phyloP scores from a whole-genome alignment of 2,329 filamentous ascomycete genomes.

The Aspergillus oerlinghausenensis region DNA sequence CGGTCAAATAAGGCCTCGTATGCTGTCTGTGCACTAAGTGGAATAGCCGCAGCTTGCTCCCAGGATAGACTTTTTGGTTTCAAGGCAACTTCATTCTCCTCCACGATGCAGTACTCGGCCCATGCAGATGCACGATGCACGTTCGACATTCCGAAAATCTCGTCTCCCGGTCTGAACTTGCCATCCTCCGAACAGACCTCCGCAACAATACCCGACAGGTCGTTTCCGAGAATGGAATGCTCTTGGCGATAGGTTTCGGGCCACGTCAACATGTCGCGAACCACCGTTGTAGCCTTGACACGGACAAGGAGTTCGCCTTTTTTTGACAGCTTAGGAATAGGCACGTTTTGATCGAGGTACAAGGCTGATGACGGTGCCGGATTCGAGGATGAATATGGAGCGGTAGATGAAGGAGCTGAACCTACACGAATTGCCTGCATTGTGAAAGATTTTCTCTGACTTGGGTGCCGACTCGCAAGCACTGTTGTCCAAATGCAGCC shows the following conservation, averaged over 20 bases:
- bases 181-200: slow-evolving; percentile 3
- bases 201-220: slow-evolving; percentile 18
- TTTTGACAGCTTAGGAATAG: slow-evolving; percentile 3
- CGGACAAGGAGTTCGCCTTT: slow-evolving; percentile 6
- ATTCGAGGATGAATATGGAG: slow-evolving; percentile 7
- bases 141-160: slow-evolving; percentile 25
- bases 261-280: slow-evolving; percentile 15
- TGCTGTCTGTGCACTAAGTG: slow-evolving; percentile 27
- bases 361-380: slow-evolving; percentile 9
- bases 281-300: slow-evolving; percentile 11
- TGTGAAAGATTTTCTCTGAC: too few relatives aligned
- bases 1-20: slow-evolving; percentile 30
- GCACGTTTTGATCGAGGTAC: slow-evolving; percentile 5
- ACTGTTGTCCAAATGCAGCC: too few relatives aligned
- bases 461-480: too few relatives aligned
- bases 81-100: slow-evolving; percentile 17
- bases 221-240: slow-evolving; percentile 19
- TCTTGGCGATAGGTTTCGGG: slow-evolving; percentile 24
- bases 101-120: slow-evolving; percentile 25
- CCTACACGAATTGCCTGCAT: slow-evolving; percentile 9
- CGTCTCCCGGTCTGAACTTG: slow-evolving; percentile 22
- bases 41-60: slow-evolving; percentile 23
- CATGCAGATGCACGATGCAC: slow-evolving; percentile 18
- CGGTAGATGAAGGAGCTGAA: neutral
- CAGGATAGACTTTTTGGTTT: slow-evolving; percentile 20